Evolutionary conservation across 129 eudicot species (phyloP).

Genomic region (Pseudognaphalium luteoalbum): DNA sequence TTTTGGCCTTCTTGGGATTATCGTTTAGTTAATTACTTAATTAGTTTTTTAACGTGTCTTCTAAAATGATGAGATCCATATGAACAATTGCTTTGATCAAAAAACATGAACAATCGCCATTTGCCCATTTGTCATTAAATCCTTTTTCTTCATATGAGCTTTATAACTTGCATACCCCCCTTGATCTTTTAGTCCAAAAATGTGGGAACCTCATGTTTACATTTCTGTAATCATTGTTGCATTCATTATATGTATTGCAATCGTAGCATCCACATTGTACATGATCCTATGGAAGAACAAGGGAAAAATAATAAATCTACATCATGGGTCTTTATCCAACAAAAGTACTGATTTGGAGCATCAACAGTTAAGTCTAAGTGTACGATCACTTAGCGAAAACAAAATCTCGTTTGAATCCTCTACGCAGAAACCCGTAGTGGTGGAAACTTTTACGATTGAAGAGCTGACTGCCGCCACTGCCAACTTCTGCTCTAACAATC

Average conservation of each 20-base stretch:
- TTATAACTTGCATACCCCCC: not conserved
- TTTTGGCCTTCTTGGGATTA: constrained; percentile 19
- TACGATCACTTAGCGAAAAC: constrained; percentile 61
- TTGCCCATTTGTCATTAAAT: not conserved
- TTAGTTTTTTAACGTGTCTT: not conserved
- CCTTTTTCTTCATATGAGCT: constrained; percentile 11
- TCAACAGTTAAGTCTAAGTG: constrained; percentile 61
- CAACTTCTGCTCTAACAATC: constrained; percentile 53
- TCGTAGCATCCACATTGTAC: constrained; percentile 35
- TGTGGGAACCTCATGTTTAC: constrained; percentile 47
- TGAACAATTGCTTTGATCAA: not conserved
- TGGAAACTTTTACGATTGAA: constrained; percentile 56
- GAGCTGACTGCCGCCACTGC: constrained; percentile 60
- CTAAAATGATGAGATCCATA: not conserved
- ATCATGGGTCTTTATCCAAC: constrained; percentile 9
- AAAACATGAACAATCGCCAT: not conserved
- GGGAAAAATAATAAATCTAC: constrained; percentile 6
- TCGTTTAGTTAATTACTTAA: not conserved
- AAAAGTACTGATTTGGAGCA: constrained; percentile 51
- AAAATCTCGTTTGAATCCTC: constrained; percentile 68
- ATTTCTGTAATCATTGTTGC: constrained; percentile 39
- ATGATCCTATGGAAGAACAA: constrained; percentile 26
- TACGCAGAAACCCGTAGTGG: constrained; percentile 27
- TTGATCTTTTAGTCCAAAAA: constrained; percentile 6
- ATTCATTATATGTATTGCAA: constrained; percentile 33